Evolutionary conservation across 2,329 filamentous ascomycete genomes (phyloP), one percentile per base, ranked within the genome.

Genomic region (Phaeosphaeriaceae sp.): DNA sequence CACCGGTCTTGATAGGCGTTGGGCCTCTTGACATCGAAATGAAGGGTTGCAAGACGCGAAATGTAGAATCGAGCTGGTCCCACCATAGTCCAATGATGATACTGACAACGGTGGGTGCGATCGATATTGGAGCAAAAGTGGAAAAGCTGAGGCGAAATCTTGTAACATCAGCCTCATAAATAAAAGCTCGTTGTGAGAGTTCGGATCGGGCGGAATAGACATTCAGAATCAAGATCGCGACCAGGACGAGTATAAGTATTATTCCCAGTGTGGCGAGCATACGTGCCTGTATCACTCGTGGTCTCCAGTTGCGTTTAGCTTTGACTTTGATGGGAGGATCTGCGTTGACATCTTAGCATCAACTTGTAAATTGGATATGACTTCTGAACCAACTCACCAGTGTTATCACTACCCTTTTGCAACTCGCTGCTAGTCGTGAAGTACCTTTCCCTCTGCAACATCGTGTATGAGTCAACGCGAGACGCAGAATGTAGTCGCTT

Each of bases 21-120:
- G 62, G 53, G 2, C 23, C 28, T n/a, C 44, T 55, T 1, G 64
- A 67, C 63, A 68, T 67, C 6, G 67, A 26, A 17, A 71, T 61
- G 44, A 67, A 71, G 1, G 67, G 65, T 48, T 71, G 64, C 10
- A 68, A 56, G 6, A 58, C 54, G 9, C 68, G 63, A 17, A 68
- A 64, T 0, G 62, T 65, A 15, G 35, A 47, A 28, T 69, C 67
- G 1, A 71, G n/a, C 23, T 65, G 60, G 49, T 66, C 65, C 67
- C 67, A 71, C 65, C 65, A 71, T 6, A 71, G 30, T 6, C 61
- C 56, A 42, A 67, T 56, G 2, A 50, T 42, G 11, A 70, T 62
- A 55, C 60, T 61, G 6, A 66, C 30, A n/a, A 66, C n/a, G 3
- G 68, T 65, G 2, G 68, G 68, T 19, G 52, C 65, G 17, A 70